Conservation (phyloP, 345 rosid genomes). For the Balakata baccata region DNA sequence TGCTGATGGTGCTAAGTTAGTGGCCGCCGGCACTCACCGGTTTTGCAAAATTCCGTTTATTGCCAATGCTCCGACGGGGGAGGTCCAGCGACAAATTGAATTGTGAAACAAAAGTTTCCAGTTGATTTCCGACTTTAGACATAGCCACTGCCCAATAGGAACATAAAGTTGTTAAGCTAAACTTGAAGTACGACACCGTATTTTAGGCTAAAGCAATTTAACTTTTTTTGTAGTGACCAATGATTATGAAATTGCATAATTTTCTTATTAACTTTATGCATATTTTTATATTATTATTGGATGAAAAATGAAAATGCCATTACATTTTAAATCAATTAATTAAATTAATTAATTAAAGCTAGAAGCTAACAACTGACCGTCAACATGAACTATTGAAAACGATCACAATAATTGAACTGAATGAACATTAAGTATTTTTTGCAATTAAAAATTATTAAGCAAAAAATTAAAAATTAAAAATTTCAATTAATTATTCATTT, state of each 20-base stretch:
- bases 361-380: no score
- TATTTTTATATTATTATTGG: no score
- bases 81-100: not conserved
- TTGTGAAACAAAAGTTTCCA: not conserved
- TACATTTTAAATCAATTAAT: no score
- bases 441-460: no score
- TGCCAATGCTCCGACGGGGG: constrained; percentile 7
- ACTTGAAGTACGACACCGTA: not conserved
- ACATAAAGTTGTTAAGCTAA: not conserved
- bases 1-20: not conserved
- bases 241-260: not conserved
- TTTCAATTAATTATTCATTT: no score
- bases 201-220: not conserved
- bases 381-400: no score
- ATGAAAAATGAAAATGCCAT: no score
- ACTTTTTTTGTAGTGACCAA: not conserved
- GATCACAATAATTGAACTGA: no score
- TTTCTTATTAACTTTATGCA: not conserved
- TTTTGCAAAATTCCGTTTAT: constrained; percentile 6
- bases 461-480: no score
- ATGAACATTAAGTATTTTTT: no score
- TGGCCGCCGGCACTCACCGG: not conserved
- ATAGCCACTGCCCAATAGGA: not conserved
- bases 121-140: no score
- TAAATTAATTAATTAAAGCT: no score